Evolutionary conservation across 2,329 filamentous ascomycete species (phyloP).

Genomic region (Fusarium sp.): DNA sequence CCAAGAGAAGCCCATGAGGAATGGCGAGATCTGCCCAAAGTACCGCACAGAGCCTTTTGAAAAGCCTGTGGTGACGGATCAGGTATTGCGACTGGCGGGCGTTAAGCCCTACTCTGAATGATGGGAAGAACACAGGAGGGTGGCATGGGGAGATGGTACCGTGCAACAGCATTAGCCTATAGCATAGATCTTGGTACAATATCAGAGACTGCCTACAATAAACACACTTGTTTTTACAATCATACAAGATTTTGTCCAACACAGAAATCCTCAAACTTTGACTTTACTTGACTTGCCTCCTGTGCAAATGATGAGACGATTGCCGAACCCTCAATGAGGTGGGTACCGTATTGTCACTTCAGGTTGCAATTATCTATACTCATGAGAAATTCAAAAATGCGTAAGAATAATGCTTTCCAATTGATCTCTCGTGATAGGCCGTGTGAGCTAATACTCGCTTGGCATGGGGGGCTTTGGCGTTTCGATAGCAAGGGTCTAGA

Average conservation of each 20-base stretch:
- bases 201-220: constrained; percentile 6
- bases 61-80: constrained; percentile 39
- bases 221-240: not conserved
- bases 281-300: too few species aligned
- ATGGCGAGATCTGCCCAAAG: constrained; percentile 40
- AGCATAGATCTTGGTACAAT: constrained; percentile 8
- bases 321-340: too few species aligned
- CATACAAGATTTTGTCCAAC: too few species aligned
- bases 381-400: not conserved
- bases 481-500: constrained; percentile 5
- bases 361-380: not conserved
- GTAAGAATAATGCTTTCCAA: not conserved
- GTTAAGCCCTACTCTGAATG: constrained; percentile 38
- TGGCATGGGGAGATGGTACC: not conserved
- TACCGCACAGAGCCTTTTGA: constrained; percentile 45
- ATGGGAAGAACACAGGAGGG: not conserved
- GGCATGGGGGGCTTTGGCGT: not conserved
- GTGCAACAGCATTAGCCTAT: not conserved
- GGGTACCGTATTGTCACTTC: not conserved
- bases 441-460: constrained; percentile 5
- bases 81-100: constrained; percentile 35
- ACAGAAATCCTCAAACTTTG: too few species aligned
- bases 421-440: constrained; percentile 15
- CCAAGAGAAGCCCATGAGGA: constrained; percentile 43
- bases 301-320: too few species aligned